Evolutionary conservation across 768 basidiomycete genomes (phyloP), one percentile per base, ranked within the genome.

Genomic region (Boletus subparvulus): DNA sequence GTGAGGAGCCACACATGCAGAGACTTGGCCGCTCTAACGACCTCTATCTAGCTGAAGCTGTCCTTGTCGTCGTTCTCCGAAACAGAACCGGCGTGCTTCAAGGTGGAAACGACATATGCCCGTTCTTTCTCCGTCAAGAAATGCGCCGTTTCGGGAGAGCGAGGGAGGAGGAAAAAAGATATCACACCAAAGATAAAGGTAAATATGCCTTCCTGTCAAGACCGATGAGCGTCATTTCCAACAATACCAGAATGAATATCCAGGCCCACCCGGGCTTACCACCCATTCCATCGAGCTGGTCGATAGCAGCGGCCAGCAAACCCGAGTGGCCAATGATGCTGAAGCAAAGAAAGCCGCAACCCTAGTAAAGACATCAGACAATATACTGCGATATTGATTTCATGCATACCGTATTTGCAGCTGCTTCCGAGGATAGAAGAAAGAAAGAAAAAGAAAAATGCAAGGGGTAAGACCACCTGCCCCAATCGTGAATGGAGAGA

Each of bases 241-340:
- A 24, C 2, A 1, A 61, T 64, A 82, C 80, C n/a, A 82, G 46
- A 43, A 83, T 80, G 56, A 83, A 81, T 59, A 84, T 78, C 84
- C 83, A 86, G 32, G 79, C 74, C 86, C 85, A 88, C 3, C 82
- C 86, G 1, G 78, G 73, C 54, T 71, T 77, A 4, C 83, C 80
- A 3, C 72, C 73, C 5, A 75, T 68, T 12, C 83, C 83, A 42
- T 85, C 67, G 75, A 89, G 81, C 14, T 81, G 70, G n/a, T 76
- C 64, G 50, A 89, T 85, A 0, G 76, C 84, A 43, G 82, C 74
- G 0, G 86, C 85, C 4, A 89, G 74, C 7, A 88, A 71, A 39
- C 87, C 86, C 3, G 84, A 85, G 63, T 80, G 0, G 85, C 78
- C 3, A 84, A 71, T 21, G 83, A 83, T 3, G 83, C 77, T 3